phyloP scores from a whole-genome alignment of 768 basidiomycete species.

The Tulasnella calospora region DNA sequence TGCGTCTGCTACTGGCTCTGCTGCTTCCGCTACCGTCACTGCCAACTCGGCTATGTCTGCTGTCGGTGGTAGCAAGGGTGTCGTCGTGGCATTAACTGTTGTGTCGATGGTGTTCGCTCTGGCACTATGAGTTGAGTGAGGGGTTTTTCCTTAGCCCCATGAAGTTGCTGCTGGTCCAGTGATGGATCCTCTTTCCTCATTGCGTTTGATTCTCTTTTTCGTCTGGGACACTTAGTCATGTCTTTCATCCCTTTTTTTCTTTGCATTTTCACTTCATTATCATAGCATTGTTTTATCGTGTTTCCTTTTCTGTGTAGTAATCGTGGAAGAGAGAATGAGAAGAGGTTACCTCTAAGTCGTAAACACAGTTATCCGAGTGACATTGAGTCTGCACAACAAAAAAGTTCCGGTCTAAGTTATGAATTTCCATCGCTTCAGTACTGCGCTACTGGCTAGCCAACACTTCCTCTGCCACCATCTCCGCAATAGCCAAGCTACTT shows the following conservation, averaged over 20 bases:
- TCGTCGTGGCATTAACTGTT: neutral
- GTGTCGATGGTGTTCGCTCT: neutral
- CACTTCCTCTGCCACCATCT: slow-evolving; percentile 58
- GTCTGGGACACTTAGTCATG: neutral
- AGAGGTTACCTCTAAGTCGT: neutral
- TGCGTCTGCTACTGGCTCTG: slow-evolving; percentile 4
- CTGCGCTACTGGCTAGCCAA: neutral
- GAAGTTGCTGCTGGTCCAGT: slow-evolving; percentile 7
- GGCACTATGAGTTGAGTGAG: neutral
- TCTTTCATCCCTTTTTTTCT: neutral
- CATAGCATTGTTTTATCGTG: neutral
- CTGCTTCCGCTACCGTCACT: neutral
- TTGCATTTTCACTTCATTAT: neutral
- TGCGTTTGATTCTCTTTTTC: neutral
- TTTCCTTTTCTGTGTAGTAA: neutral
- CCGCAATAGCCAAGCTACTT: slow-evolving; percentile 78
- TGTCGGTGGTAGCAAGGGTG: slow-evolving; percentile 5
- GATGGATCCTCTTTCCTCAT: neutral
- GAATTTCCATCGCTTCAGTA: neutral
- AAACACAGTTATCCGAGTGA: neutral
- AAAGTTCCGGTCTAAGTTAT: neutral
- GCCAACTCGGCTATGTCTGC: neutral
- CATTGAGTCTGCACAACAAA: neutral
- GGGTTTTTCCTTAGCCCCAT: neutral
- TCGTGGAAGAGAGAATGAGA: slow-evolving; percentile 11